phyloP scores from a whole-genome alignment of 2,329 filamentous ascomycete species.

The Aulographum hederae region DNA sequence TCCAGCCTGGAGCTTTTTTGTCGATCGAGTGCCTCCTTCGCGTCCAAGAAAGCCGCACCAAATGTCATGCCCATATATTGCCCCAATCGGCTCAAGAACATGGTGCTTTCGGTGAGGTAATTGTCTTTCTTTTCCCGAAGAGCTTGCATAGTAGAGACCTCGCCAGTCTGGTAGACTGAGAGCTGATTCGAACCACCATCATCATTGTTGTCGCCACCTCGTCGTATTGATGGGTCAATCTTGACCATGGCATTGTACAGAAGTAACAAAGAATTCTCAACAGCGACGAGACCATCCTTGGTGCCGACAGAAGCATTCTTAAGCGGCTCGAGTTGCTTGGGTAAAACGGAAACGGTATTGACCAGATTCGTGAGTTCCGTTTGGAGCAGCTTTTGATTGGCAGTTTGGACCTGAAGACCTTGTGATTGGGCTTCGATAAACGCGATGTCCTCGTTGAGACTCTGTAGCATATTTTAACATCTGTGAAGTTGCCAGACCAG shows the following conservation, averaged over 20 bases:
- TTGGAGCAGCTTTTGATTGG: constrained; percentile 87
- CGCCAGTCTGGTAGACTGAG: too few species aligned
- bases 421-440: constrained; percentile 97
- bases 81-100: constrained; percentile 63
- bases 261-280: constrained; percentile 59
- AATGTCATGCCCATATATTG: constrained; percentile 73
- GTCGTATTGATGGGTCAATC: constrained; percentile 66
- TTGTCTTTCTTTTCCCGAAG: constrained; percentile 87
- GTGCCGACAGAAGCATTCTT: constrained; percentile 56
- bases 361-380: constrained; percentile 79
- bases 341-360: constrained; percentile 75
- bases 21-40: constrained; percentile 42
- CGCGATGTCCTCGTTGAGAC: constrained; percentile 83
- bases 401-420: constrained; percentile 88
- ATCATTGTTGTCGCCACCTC: constrained; percentile 31
- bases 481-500: too few species aligned
- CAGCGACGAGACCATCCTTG: constrained; percentile 50
- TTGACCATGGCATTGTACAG: constrained; percentile 87
- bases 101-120: constrained; percentile 57
- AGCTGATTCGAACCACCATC: too few species aligned
- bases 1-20: constrained; percentile 43
- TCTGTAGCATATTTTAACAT: constrained; percentile 36
- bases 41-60: constrained; percentile 53
- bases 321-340: constrained; percentile 55
- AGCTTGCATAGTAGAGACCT: constrained; percentile 70